phyloP scores from a whole-genome alignment of 148 eudicot species.

The Silene conica region DNA sequence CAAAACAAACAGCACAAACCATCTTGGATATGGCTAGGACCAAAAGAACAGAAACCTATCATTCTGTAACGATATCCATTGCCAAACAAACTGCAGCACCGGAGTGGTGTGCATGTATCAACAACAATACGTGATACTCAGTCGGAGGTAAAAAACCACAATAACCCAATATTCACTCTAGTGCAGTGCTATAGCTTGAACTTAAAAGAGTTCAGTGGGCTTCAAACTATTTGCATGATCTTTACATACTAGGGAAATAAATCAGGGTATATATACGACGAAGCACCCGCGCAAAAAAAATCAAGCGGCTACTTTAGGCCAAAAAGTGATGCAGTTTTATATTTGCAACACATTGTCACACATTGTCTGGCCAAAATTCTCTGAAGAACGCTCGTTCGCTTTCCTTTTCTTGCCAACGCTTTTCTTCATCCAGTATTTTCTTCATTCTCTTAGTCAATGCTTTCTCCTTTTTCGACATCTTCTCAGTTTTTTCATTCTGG shows the following conservation, averaged over 20 bases:
- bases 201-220: background rate
- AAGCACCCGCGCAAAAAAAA: constrained; percentile 11
- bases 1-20: too few species aligned
- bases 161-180: too few species aligned
- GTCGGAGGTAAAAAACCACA: too few species aligned
- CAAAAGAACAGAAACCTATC: too few species aligned
- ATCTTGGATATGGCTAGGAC: too few species aligned
- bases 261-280: background rate
- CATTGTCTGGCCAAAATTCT: constrained; percentile 94
- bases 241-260: background rate
- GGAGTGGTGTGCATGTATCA: too few species aligned
- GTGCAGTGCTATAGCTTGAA: too few species aligned
- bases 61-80: too few species aligned
- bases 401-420: constrained; percentile 71
- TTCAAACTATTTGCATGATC: background rate
- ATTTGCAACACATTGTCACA: constrained; percentile 32
- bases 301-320: background rate
- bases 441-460: constrained; percentile 53
- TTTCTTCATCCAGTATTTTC: constrained; percentile 52
- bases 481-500: constrained; percentile 30
- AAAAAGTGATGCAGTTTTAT: background rate
- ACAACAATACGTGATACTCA: background rate
- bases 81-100: too few species aligned
- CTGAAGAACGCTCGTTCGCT: constrained; percentile 74
- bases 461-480: constrained; percentile 47